Conservation (phyloP, 768 basidiomycete species). For the Lenzites betulinus region DNA sequence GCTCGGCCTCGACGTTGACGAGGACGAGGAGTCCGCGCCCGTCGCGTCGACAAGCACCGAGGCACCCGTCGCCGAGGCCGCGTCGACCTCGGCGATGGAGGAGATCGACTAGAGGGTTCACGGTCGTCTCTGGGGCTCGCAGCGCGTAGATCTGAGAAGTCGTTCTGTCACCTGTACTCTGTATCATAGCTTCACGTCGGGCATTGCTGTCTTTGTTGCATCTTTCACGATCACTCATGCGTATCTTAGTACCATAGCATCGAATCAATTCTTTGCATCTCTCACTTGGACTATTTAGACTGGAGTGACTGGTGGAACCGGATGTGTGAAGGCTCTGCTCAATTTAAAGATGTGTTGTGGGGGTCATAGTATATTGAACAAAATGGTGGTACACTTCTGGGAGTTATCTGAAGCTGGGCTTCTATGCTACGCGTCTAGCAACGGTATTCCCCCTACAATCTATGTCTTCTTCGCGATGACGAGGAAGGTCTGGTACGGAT, state of each 20-base stretch:
- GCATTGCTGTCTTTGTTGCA: constrained; percentile 25
- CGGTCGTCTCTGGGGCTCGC: constrained; percentile 12
- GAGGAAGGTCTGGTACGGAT: constrained; percentile 72
- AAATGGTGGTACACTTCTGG: too few species aligned
- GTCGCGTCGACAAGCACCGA: constrained; percentile 48
- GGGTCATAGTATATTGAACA: too few species aligned
- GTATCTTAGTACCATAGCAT: constrained; percentile 19
- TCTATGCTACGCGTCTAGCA: not conserved
- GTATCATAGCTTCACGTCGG: constrained; percentile 18
- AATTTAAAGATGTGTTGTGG: too few species aligned
- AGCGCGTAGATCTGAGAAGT: constrained; percentile 18
- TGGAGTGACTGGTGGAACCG: too few species aligned
- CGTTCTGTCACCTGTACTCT: constrained; percentile 12
- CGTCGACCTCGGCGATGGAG: constrained; percentile 89
- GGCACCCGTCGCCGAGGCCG: constrained; percentile 54
- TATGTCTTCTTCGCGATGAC: constrained; percentile 53
- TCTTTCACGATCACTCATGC: constrained; percentile 16
- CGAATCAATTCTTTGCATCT: constrained; percentile 19
- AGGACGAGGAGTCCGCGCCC: constrained; percentile 60
- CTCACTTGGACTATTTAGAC: too few species aligned
- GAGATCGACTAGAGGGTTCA: constrained; percentile 77
- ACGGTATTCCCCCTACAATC: not conserved
- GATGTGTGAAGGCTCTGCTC: too few species aligned
- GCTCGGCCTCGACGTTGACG: constrained; percentile 87
- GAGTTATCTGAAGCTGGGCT: too few species aligned